Evolutionary conservation across 208 protist species (phyloP), one percentile per base, ranked within the genome.

Genomic region (Acanthamoeba sp.): DNA sequence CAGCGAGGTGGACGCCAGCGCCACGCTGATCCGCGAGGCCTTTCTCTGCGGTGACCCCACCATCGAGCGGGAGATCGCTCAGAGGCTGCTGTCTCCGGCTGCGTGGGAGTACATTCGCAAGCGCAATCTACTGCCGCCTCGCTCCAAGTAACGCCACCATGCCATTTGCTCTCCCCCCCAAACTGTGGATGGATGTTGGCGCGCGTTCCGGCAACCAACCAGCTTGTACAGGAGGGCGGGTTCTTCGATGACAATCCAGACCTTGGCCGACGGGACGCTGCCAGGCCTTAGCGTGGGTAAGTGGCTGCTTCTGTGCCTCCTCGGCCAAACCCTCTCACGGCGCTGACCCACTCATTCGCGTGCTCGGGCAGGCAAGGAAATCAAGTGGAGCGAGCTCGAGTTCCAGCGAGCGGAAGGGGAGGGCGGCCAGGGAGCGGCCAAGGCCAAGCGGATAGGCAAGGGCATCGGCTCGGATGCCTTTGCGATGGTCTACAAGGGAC

Each of bases 381-480:
- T 91, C 29, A 32, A 48, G 42, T 91, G 85, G 85, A 48, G 29
- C 12, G n/a, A 42, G 1, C 27, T 91, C 29, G n/a, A 9, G n/a
- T 66, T 57, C 82, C 38, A 66, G 50, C 22, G 16, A 6, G 55
- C 22, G 22, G 55, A 62, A 12, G 48, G 48, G 16, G 20, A 64
- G 24, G 55, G 22, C 52, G 32, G 55, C 52, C 27, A 50, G 27
- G 57, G 42, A 16, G 34, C 2, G 45, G n/a, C 24, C 12, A 32
- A 59, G 42, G 27, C 85, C 32, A n/a, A 71, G 18, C 32, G 48
- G 0, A 91, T 91, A 22, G 89, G 89, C 20, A 5, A 57, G 27
- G 89, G 89, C n/a, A 82, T 93, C 5, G 34, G 89, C 14, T 57
- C 36, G 6, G 89, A 82, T 16, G 29, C 52, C 40, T 93, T 93